These are phyloP conservation scores for Monosporascus sp. DNA, from an alignment of 2,329 filamentous ascomycete species.

Conservation along the genomic window DNA sequence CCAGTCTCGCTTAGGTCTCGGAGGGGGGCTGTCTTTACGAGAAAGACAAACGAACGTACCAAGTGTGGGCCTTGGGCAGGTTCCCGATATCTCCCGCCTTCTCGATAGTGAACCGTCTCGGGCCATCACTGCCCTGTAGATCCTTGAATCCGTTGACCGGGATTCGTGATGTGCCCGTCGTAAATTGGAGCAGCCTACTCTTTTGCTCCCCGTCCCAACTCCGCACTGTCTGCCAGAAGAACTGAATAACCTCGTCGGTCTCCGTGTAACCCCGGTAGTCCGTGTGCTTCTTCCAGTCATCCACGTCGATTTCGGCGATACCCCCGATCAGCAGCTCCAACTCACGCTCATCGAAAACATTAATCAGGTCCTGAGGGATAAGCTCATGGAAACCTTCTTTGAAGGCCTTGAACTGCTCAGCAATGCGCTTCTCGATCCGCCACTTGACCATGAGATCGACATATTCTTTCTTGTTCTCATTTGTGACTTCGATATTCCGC, in stretches of 20 bases:
- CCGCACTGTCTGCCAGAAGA: constrained; percentile 98
- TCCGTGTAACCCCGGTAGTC: constrained; percentile 99
- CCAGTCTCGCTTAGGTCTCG: constrained; percentile 3
- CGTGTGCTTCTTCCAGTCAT: constrained; percentile 99
- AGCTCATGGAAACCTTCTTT: constrained; percentile 96
- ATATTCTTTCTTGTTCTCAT: constrained; percentile 99
- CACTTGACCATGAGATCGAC: constrained; percentile 98
- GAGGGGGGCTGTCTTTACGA: neutral
- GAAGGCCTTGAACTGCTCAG: constrained; percentile 97
- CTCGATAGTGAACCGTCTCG: constrained; percentile 93
- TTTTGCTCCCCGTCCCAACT: constrained; percentile 99
- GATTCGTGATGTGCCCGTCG: constrained; percentile 94
- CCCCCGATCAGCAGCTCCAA: constrained; percentile 93
- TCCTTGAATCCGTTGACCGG: constrained; percentile 99
- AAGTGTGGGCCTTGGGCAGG: constrained; percentile 94
- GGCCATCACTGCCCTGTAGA: constrained; percentile 92
- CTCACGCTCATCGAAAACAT: constrained; percentile 97
- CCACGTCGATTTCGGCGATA: constrained; percentile 99
- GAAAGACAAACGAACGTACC: constrained; percentile 52
- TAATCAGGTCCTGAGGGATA: constrained; percentile 92
- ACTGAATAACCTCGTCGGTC: constrained; percentile 92
- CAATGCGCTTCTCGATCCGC: constrained; percentile 97
- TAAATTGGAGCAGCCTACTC: constrained; percentile 90
- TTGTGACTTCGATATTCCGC: constrained; percentile 89
- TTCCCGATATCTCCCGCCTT: constrained; percentile 90